A percentile compares a stretch with the other conserved stretches of the same genome.
These are phyloP conservation scores for Fistulinella cinereoalba DNA, from an alignment of 1,284 basidiomycete genomes.

Conservation along the genomic window DNA sequence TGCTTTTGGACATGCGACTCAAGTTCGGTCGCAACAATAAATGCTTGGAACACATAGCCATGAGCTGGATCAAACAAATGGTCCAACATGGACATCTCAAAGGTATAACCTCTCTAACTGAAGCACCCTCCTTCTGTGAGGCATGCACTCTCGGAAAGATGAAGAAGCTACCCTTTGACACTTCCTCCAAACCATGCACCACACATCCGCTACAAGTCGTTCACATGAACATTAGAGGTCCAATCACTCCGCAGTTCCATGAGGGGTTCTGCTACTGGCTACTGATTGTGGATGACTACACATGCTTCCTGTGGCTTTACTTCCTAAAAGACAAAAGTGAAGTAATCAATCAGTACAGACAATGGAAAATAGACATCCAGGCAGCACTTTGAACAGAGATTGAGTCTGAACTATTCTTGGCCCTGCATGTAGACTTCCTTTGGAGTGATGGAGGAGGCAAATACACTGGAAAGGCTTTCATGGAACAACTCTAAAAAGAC, in stretches of 20 bases:
- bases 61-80: too few relatives aligned
- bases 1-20: too few relatives aligned
- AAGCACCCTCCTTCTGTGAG: too few relatives aligned
- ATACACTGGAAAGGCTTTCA: slow-evolving; percentile 13
- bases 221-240: slow-evolving; percentile 34
- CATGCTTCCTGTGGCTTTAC: slow-evolving; percentile 17
- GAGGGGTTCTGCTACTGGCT: too few relatives aligned
- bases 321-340: slow-evolving; percentile 5
- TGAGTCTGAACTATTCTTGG: background rate
- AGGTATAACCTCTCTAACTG: too few relatives aligned
- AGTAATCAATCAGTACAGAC: slow-evolving; percentile 12
- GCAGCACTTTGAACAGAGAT: slow-evolving; percentile 17
- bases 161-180: too few relatives aligned
- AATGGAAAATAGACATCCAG: slow-evolving; percentile 18
- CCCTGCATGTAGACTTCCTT: background rate
- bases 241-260: slow-evolving; percentile 21
- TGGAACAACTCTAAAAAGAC: slow-evolving; percentile 21
- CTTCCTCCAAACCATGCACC: too few relatives aligned
- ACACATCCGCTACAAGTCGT: slow-evolving; percentile 24
- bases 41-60: too few relatives aligned
- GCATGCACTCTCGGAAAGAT: too few relatives aligned
- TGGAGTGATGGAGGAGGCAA: background rate
- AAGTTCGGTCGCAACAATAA: too few relatives aligned
- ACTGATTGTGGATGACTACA: slow-evolving; percentile 33
- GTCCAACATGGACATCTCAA: too few relatives aligned